phyloP scores from a whole-genome alignment of 2,329 filamentous ascomycete genomes.

The Ophiosphaerella narmari region DNA sequence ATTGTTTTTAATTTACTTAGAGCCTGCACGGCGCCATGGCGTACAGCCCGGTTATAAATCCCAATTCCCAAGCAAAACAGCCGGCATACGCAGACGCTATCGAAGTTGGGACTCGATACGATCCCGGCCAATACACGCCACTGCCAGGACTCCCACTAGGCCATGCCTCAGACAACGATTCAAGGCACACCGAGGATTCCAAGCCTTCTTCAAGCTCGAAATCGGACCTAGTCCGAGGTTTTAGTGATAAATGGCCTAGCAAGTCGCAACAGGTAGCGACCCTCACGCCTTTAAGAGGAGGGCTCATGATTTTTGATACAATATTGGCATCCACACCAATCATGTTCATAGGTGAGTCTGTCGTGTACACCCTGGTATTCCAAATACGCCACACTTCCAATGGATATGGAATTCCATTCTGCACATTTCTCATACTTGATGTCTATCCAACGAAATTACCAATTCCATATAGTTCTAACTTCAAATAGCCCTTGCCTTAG shows the following conservation, averaged over 20 bases:
- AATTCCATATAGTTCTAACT: slow-evolving; percentile 5
- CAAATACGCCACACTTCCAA: neutral
- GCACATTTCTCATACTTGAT: no score
- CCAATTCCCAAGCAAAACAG: neutral
- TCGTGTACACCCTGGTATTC: no score
- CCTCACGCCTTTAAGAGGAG: slow-evolving; percentile 23
- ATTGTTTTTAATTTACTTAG: no score
- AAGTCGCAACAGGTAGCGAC: slow-evolving; percentile 21
- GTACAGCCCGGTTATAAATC: neutral
- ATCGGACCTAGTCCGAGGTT: neutral
- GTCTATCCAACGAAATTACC: no score
- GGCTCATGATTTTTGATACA: slow-evolving; percentile 27
- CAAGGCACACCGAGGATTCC: slow-evolving; percentile 5
- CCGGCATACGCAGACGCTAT: slow-evolving; percentile 4
- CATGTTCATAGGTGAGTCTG: slow-evolving; percentile 29
- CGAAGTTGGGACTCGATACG: slow-evolving; percentile 14
- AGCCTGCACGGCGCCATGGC: neutral
- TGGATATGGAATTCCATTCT: neutral
- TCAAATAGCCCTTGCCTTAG: slow-evolving; percentile 25
- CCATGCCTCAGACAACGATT: neutral
- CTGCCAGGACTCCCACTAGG: slow-evolving; percentile 4
- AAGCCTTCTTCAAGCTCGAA: slow-evolving; percentile 1
- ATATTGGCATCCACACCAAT: slow-evolving; percentile 31
- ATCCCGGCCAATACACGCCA: slow-evolving; percentile 5
- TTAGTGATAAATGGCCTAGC: slow-evolving; percentile 16